Base-by-base conservation (phyloP, 768 basidiomycete species). In the Kwoniella bestiolae region DNA sequence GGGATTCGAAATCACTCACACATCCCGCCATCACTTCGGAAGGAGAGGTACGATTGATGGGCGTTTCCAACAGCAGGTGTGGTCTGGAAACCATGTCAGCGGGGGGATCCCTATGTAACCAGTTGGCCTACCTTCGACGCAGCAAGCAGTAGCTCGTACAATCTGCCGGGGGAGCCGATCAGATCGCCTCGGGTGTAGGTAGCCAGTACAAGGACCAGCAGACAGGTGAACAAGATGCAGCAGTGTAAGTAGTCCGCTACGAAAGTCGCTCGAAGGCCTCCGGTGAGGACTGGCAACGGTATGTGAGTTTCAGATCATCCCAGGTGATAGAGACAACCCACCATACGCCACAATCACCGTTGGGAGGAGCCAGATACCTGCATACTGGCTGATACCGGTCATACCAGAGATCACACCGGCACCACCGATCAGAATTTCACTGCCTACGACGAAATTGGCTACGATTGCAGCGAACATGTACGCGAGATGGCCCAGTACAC, bases 381-480 rank as follows among this genome's bases (percentile, higher is more conserved):
- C 63, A 31, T 53, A 53, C 46, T 49, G 44, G 35, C 56, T 65
- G 50, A 65, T 65, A 23, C 63, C 63, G 5, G 63, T 65, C 56
- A 65, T 65, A 14, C 63, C 63, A 31, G 56, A 41, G 55, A 65
- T 57, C 29, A 65, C 63, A 34, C 63, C 63, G 16, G 63, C 63
- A 23, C 63, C 63, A n/a, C 63, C 63, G 46, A 59, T 65, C 21
- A 65, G 56, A 29, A 65, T 65, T 46, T 65, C 63, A 38, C 56
- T 58, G 21, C 63, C 63, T 16, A 65, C 63, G 32, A 65, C 63
- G 16, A 59, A 65, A 25, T 65, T 65, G 55, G 63, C 63, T 1
- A 65, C 56, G 18, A 65, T 58, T 3, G 63, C 63, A 14, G 63
- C 63, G 31, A 65, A 59, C 63, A 65, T 65, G 56, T 65, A 65